Percentiles rank a stretch among this genome's conserved stretches.
These are phyloP conservation scores for Rutstroemia sp. DNA, from an alignment of 2,329 filamentous ascomycete species.

Conservation along the genomic window DNA sequence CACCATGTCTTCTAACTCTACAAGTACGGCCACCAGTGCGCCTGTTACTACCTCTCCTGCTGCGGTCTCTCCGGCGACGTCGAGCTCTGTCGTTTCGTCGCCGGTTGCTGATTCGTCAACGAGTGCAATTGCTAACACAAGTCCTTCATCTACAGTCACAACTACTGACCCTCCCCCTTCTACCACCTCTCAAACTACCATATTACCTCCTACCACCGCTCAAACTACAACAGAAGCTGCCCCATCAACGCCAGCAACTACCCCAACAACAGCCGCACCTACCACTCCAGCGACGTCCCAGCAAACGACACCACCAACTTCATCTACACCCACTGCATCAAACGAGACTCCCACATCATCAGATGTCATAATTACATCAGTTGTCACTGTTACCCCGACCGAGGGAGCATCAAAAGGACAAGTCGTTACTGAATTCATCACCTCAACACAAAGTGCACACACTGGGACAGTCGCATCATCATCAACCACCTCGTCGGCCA, in stretches of 20 bases:
- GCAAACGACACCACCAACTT: slow-evolving; percentile 20
- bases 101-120: slow-evolving; percentile 6
- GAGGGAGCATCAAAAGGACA: slow-evolving; percentile 1
- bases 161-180: slow-evolving; percentile 5
- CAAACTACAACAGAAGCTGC: slow-evolving; percentile 6
- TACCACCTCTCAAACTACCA: background rate
- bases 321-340: slow-evolving; percentile 17
- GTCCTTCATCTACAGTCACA: slow-evolving; percentile 18
- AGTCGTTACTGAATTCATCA: slow-evolving; percentile 14
- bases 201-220: slow-evolving; percentile 7
- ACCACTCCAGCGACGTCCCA: slow-evolving; percentile 5
- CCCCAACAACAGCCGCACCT: slow-evolving; percentile 2
- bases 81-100: background rate
- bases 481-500: slow-evolving; percentile 19
- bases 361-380: slow-evolving; percentile 12
- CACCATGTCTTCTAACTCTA: slow-evolving; percentile 23
- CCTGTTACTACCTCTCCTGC: slow-evolving; percentile 8
- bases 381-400: slow-evolving; percentile 2
- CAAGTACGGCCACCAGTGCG: slow-evolving; percentile 21
- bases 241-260: slow-evolving; percentile 7
- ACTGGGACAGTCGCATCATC: slow-evolving; percentile 10
- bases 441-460: slow-evolving; percentile 9
- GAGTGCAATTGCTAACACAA: slow-evolving; percentile 26
- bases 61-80: slow-evolving; percentile 14
- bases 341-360: slow-evolving; percentile 14